Evolutionary conservation across 345 rosid species (phyloP).

Genomic region (Chamaenerion angustifolium): DNA sequence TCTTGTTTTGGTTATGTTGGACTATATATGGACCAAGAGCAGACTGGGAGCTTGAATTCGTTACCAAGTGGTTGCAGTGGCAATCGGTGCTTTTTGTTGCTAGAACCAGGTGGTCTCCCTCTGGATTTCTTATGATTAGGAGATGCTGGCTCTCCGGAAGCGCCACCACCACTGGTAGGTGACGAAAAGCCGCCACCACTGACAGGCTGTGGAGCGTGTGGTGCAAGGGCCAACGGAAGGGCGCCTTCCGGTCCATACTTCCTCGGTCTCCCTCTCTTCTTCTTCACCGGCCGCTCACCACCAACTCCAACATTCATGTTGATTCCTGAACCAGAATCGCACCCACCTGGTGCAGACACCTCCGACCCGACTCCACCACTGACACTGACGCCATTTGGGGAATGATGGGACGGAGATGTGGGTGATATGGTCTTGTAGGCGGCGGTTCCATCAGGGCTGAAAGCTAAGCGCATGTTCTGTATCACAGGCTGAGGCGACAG

Average conservation of each 20-base stretch:
- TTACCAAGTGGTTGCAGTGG: constrained; percentile 45
- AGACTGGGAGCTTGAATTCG: background rate
- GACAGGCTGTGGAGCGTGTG: constrained; percentile 4
- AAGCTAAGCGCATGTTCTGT: constrained; percentile 16
- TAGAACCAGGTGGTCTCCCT: constrained; percentile 89
- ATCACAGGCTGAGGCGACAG: constrained; percentile 8
- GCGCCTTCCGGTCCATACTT: constrained; percentile 54
- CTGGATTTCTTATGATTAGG: constrained; percentile 44
- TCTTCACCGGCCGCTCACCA: constrained; percentile 20
- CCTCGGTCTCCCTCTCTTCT: constrained; percentile 62
- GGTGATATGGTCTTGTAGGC: constrained; percentile 16
- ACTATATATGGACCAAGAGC: no score
- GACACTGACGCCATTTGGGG: constrained; percentile 4
- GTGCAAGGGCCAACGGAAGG: constrained; percentile 26
- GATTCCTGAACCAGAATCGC: constrained; percentile 9
- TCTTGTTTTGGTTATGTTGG: no score
- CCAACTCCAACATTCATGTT: constrained; percentile 23
- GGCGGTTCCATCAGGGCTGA: constrained; percentile 11
- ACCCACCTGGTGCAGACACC: constrained; percentile 3
- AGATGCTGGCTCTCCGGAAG: constrained; percentile 12
- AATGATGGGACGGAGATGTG: constrained; percentile 7
- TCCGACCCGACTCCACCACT: constrained; percentile 7
- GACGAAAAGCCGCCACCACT: constrained; percentile 7
- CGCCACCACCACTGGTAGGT: background rate
- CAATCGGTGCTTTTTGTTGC: constrained; percentile 34